phyloP scores from a whole-genome alignment of 2,329 filamentous ascomycete genomes.

The Ophiosphaerella narmari region DNA sequence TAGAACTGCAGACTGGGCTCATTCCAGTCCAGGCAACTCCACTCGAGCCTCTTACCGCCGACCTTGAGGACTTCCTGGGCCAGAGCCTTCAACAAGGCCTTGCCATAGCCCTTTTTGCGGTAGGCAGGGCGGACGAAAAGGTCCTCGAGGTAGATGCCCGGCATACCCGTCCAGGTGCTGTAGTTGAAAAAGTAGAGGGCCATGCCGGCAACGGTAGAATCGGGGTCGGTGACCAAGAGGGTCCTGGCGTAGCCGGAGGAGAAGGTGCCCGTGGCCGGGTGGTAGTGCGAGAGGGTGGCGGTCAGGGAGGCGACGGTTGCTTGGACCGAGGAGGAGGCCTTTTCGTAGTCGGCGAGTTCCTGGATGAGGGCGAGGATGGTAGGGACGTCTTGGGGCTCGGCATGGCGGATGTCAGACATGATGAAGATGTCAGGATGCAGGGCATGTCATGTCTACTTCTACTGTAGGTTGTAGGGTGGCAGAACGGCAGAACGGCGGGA shows the following conservation, averaged over 20 bases:
- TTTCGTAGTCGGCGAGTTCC: constrained; percentile 87
- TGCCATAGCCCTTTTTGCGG: constrained; percentile 79
- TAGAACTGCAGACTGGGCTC: constrained; percentile 90
- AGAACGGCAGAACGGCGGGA: constrained; percentile 10
- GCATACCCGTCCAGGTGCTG: constrained; percentile 84
- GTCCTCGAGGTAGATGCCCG: constrained; percentile 93
- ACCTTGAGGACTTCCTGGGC: constrained; percentile 79
- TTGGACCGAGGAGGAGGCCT: constrained; percentile 72
- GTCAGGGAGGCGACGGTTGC: constrained; percentile 76
- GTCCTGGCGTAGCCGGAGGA: constrained; percentile 72
- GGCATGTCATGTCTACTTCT: no score
- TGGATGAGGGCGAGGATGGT: constrained; percentile 81
- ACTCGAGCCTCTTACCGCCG: constrained; percentile 78
- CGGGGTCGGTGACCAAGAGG: constrained; percentile 62
- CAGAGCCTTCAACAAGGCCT: constrained; percentile 71
- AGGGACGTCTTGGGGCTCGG: constrained; percentile 69
- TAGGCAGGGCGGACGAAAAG: constrained; percentile 77
- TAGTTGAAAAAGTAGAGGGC: constrained; percentile 96
- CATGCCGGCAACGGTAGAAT: constrained; percentile 67
- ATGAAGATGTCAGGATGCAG: no score
- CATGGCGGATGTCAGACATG: constrained; percentile 56
- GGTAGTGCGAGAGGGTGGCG: constrained; percentile 78
- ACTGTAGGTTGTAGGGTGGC: no score
- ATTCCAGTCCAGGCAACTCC: constrained; percentile 93
- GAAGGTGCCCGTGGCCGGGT: constrained; percentile 47